Base-by-base conservation (phyloP, 2,329 filamentous ascomycete genomes). In the Penicillium occitanis region DNA sequence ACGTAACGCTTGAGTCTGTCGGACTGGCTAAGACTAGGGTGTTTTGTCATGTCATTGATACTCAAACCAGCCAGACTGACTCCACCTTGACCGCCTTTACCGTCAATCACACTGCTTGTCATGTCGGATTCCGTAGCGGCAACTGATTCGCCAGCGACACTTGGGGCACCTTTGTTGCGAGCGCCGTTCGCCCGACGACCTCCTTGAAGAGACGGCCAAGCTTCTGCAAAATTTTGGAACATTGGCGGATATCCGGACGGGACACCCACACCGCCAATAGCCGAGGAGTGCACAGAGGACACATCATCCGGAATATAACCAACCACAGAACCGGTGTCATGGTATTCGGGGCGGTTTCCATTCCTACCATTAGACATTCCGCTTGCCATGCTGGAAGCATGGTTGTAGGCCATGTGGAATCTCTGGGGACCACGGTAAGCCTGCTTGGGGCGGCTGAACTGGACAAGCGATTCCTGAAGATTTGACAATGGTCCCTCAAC, bases 231-330 rank as follows among this genome's bases (percentile, higher is more conserved):
- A 77, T 90, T 91, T 65, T 92, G 93, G 79, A 99, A 99, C 90
- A 97, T 96, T 19, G 91, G 91, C 17, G 95, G 95, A 76, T 94
- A 98, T 28, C 92, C 91, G 58, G 90, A 89, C 63, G 89, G 85
- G 35, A 96, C 84, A n/a, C 90, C 90, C 42, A 91, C 91, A 44
- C 93, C 93, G 64, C 93, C 93, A 61, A 98, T 87, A 0, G 93
- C 90, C 53, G 93, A 97, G 58, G 93, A 93, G 78, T 98, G 94
- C 55, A 99, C 91, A 1, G 93, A 97, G 8, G 94, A 98, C 48
- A 97, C 93, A 77, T 99, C 95, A 73, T 99, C 95, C 1, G 94
- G 92, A 68, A 99, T 97, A 77, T 96, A 98, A 17, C 94, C 95
- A 72, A 97, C 85, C 75, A 97, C 91, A 2, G 94, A 98, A 51